Base-by-base conservation (phyloP, 2,329 filamentous ascomycete species). In the Colletotrichum caudatum region DNA sequence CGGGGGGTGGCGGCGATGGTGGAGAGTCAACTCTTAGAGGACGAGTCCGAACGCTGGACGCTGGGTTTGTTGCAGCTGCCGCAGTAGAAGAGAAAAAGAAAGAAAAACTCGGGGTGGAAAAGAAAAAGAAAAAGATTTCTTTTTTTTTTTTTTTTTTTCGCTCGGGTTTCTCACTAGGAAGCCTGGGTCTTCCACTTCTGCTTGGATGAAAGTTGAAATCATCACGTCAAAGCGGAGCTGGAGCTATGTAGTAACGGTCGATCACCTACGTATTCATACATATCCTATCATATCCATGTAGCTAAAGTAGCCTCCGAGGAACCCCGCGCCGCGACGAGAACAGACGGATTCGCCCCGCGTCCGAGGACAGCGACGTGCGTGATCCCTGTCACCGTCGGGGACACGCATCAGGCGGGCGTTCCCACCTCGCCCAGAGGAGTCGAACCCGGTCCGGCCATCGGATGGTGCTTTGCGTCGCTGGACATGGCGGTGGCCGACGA, bases 311-410 rank as follows among this genome's bases (percentile, higher is more conserved):
- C 57, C 51, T 44, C 66, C 66, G 60, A 69, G 35, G 60, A 64
- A 35, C 53, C 60, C 66, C 66, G 44, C 66, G 60, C 46, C 48
- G 44, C n/a, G 33, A 69, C n/a, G 14, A 26, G 18, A 33, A 46
- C 14, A 53, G 51, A 33, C 53, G n/a, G n/a, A n/a, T n/a, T n/a
- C 20, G 66, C 66, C 66, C 66, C 66, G 61, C 66, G 53, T 64
- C 65, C 51, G 53, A 53, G 48, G 35, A 51, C 53, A 53, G 66
- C 53, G 66, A 57, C 35, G 51, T 56, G 61, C 35, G 51, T 56
- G 61, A 69, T 59, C 60, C 66, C 66, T 64, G 65, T 64, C 51
- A 12, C 9, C 37, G 37, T 9, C 51, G 41, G n/a, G 56, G 26
- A 58, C 59, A 56, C 50, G 50, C 26, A 39, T 12, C 37, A 39